Evolutionary conservation across 2,329 filamentous ascomycete species (phyloP).

Genomic region (Epichloe sibirici): DNA sequence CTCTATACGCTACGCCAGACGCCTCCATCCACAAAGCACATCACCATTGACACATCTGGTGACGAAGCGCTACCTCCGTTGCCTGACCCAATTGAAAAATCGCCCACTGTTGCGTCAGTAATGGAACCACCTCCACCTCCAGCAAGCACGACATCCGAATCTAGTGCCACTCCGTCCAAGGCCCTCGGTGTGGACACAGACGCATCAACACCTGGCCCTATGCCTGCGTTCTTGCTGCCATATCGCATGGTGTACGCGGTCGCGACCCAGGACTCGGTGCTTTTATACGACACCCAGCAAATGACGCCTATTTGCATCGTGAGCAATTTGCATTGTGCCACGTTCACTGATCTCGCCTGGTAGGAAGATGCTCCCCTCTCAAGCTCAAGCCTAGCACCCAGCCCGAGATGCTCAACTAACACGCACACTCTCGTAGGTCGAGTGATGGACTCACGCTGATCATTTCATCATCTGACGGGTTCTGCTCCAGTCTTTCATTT

Average conservation of each 20-base stretch:
- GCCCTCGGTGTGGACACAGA: conserved; percentile 30
- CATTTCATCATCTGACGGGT: conserved; percentile 96
- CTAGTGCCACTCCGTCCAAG: conserved; percentile 39
- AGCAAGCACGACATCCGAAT: conserved; percentile 36
- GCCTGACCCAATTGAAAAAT: conserved; percentile 66
- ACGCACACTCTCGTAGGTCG: conserved; percentile 25
- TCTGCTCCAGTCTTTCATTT: conserved; percentile 88
- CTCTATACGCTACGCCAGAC: conserved; percentile 70
- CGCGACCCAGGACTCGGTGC: conserved; percentile 87
- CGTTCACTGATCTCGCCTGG: conserved; percentile 94
- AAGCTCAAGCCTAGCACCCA: not conserved
- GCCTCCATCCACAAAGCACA: conserved; percentile 63
- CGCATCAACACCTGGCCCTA: conserved; percentile 43
- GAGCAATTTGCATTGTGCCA: conserved; percentile 93
- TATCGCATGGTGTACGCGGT: conserved; percentile 96
- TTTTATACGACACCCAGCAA: conserved; percentile 95
- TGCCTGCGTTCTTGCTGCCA: conserved; percentile 67
- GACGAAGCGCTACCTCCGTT: conserved; percentile 76
- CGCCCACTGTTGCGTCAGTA: conserved; percentile 43
- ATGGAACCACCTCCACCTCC: conserved; percentile 76
- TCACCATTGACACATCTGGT: conserved; percentile 84
- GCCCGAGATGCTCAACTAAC: conserved; percentile 14
- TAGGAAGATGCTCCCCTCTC: conserved; percentile 30
- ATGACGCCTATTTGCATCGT: conserved; percentile 87
- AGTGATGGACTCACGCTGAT: conserved; percentile 49